Percentiles rank a stretch among this genome's conserved stretches.
Conservation (phyloP, 371 early-diverging fungal genomes). For the Mortierella sp. region DNA sequence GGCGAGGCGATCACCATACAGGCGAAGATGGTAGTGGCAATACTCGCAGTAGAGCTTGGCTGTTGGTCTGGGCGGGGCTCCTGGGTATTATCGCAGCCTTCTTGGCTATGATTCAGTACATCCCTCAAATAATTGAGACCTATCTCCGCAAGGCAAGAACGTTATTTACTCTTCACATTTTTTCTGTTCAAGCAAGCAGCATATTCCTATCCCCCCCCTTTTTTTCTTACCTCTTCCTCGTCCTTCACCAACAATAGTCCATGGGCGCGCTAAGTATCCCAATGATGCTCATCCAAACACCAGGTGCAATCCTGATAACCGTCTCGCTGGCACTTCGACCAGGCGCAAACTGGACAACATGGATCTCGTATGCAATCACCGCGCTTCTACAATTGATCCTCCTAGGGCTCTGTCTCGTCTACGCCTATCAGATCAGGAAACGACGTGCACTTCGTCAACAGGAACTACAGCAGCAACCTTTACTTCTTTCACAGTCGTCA, state of each 20-base stretch:
- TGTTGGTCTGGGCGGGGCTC: slow-evolving; percentile 83
- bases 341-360: slow-evolving; percentile 93
- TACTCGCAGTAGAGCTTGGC: slow-evolving; percentile 54
- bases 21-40: background rate
- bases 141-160: slow-evolving; percentile 70
- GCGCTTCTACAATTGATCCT: slow-evolving; percentile 89
- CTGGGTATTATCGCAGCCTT: slow-evolving; percentile 83
- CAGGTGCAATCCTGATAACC: slow-evolving; percentile 82
- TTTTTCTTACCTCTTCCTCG: background rate
- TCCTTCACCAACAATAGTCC: slow-evolving; percentile 25
- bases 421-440: slow-evolving; percentile 66
- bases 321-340: slow-evolving; percentile 85
- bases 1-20: slow-evolving; percentile 58
- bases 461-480: slow-evolving; percentile 19
- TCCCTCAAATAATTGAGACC: slow-evolving; percentile 93
- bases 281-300: slow-evolving; percentile 93
- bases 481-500: background rate
- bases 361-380: slow-evolving; percentile 88
- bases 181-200: too few species aligned
- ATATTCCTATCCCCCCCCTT: too few species aligned
- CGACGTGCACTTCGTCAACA: slow-evolving; percentile 32
- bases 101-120: slow-evolving; percentile 85
- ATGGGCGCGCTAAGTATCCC: slow-evolving; percentile 94
- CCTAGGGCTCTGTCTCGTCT: slow-evolving; percentile 79
- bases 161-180: background rate